phyloP scores from a whole-genome alignment of 495 filamentous ascomycete species.

The Lasiosphaeriaceae sp. region DNA sequence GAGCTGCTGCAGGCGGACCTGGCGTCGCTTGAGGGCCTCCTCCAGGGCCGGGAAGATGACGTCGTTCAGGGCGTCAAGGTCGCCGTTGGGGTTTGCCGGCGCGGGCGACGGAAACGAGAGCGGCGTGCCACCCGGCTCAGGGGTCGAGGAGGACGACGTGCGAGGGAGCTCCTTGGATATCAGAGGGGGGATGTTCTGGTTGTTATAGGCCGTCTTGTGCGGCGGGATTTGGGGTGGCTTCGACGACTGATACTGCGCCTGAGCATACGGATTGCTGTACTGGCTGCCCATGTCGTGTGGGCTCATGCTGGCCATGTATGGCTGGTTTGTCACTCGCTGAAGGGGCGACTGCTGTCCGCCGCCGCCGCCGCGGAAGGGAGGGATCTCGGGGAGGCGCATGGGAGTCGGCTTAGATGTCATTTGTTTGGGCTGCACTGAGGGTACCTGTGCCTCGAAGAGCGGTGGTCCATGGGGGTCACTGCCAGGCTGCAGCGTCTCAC shows the following conservation, averaged over 20 bases:
- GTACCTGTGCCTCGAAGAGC: conserved; percentile 2
- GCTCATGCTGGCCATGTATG: conserved; percentile 12
- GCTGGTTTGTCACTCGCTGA: conserved; percentile 27
- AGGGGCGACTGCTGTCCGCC: conserved; percentile 30
- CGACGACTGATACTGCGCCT: conserved; percentile 22
- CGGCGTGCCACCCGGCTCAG: conserved; percentile 7
- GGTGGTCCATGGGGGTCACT: too few species aligned
- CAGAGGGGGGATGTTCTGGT: conserved; percentile 8
- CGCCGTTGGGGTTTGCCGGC: conserved; percentile 43
- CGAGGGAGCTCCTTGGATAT: conserved; percentile 24
- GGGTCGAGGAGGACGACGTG: conserved; percentile 7
- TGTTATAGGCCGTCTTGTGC: conserved; percentile 4
- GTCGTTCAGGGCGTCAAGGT: conserved; percentile 62
- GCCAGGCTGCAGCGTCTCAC: too few species aligned
- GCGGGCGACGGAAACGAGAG: conserved; percentile 41
- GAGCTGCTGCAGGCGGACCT: conserved; percentile 57
- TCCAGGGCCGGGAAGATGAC: conserved; percentile 90
- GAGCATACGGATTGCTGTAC: conserved; percentile 27
- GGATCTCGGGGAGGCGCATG: conserved; percentile 51
- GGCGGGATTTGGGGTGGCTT: conserved; percentile 11
- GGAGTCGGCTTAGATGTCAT: conserved; percentile 23
- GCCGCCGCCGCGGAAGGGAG: conserved; percentile 47
- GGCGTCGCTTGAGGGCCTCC: conserved; percentile 78
- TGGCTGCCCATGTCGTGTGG: conserved; percentile 1
- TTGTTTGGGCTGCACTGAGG: conserved; percentile 18